Conservation (phyloP, 768 basidiomycete species). For the Boletus eberwhitei region DNA sequence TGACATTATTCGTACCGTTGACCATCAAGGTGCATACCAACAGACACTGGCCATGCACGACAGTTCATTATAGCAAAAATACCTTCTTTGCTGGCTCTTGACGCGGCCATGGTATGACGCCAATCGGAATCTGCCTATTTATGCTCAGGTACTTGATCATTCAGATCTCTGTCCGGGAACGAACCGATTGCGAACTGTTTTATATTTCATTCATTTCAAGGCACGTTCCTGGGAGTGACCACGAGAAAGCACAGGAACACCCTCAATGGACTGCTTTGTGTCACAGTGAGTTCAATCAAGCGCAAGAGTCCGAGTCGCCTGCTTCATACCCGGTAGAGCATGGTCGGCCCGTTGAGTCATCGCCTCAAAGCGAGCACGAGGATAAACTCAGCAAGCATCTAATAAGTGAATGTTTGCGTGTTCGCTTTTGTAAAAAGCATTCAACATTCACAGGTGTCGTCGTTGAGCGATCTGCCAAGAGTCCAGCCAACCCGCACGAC, state of each 20-base stretch:
- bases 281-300: constrained; percentile 41
- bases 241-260: constrained; percentile 47
- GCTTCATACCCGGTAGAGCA: constrained; percentile 44
- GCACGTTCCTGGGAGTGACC: constrained; percentile 38
- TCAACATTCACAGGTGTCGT: constrained; percentile 28
- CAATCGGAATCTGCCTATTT: not conserved
- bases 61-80: constrained; percentile 66
- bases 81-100: constrained; percentile 57
- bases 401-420: constrained; percentile 44
- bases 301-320: not conserved
- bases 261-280: constrained; percentile 67
- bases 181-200: constrained; percentile 78
- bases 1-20: not conserved
- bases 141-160: constrained; percentile 7
- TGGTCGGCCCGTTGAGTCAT: constrained; percentile 45
- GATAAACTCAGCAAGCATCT: constrained; percentile 60
- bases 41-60: constrained; percentile 46
- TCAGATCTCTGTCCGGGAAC: constrained; percentile 68
- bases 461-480: constrained; percentile 22
- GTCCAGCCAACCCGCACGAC: constrained; percentile 24
- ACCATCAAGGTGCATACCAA: not conserved
- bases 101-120: constrained; percentile 57
- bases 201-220: constrained; percentile 68
- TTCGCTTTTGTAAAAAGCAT: not conserved
- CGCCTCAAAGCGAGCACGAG: constrained; percentile 28